These are phyloP conservation scores for Triglochin maritima DNA, from an alignment of 106 monocot genomes.

Conservation along the genomic window DNA sequence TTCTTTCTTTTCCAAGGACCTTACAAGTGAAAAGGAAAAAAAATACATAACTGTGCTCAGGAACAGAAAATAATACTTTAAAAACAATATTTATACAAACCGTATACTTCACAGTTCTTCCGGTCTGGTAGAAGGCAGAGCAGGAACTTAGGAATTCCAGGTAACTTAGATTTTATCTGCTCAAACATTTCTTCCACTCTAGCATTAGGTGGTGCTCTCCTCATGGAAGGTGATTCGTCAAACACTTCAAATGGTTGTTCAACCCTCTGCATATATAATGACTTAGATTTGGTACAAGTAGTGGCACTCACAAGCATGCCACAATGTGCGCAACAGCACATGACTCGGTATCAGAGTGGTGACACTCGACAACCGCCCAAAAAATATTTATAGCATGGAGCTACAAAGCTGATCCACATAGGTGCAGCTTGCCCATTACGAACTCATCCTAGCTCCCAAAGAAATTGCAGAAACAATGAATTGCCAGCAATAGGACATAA, in stretches of 20 bases:
- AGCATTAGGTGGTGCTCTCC: conserved; percentile 38
- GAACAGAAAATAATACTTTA: not conserved
- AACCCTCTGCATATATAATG: conserved; percentile 26
- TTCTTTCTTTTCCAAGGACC: conserved; percentile 91
- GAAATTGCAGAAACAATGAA: not conserved
- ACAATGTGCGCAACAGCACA: too few species aligned
- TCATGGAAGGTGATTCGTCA: conserved; percentile 46
- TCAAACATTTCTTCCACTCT: conserved; percentile 78
- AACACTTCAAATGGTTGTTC: conserved; percentile 54
- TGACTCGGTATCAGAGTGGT: too few species aligned
- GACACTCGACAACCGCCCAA: too few species aligned
- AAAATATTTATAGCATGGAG: too few species aligned
- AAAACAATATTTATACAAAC: conserved; percentile 18
- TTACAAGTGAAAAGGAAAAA: conserved; percentile 5
- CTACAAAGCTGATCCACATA: too few species aligned
- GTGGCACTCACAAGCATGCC: conserved; percentile 2
- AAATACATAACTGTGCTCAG: not conserved
- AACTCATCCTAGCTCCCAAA: too few species aligned
- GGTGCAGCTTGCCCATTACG: too few species aligned
- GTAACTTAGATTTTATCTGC: conserved; percentile 44
- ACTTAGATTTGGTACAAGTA: not conserved
- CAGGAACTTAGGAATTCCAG: conserved; percentile 58
- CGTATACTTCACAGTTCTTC: conserved; percentile 79
- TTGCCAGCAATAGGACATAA: not conserved
- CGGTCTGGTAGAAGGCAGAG: conserved; percentile 75